Conservation (phyloP, 1,284 basidiomycete genomes). For the Ceratobasidium sp. region DNA sequence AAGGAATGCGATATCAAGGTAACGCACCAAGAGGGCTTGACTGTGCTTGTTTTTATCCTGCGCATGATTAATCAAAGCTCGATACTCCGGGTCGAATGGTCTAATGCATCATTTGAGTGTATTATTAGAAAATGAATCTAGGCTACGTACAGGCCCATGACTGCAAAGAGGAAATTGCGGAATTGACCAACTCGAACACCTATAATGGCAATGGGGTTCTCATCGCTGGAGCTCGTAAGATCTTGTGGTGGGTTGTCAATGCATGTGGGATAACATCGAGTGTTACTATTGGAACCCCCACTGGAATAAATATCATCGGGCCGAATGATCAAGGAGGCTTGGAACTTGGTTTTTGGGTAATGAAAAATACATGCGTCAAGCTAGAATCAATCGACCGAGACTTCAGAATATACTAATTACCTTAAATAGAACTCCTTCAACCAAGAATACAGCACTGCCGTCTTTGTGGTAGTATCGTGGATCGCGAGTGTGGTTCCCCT, state of each 20-base stretch:
- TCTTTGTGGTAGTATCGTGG: neutral
- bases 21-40: neutral
- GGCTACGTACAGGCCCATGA: neutral
- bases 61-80: neutral
- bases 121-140: neutral
- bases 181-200: neutral
- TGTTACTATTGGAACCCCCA: too few species aligned
- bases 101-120: neutral
- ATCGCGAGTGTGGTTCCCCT: too few species aligned
- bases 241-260: neutral
- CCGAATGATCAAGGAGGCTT: too few species aligned
- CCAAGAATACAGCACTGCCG: conserved; percentile 19
- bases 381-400: too few species aligned
- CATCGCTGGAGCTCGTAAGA: neutral
- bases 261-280: too few species aligned
- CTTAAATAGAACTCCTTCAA: conserved; percentile 10
- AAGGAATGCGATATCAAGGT: neutral
- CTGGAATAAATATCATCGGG: neutral
- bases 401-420: neutral
- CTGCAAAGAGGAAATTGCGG: neutral
- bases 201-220: neutral
- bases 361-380: too few species aligned
- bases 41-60: neutral
- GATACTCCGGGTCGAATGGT: neutral
- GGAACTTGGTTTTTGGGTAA: too few species aligned